Evolutionary conservation across 1,284 basidiomycete genomes (phyloP), one percentile per base, ranked within the genome.

Genomic region (Kalmanozyma brasiliensis): DNA sequence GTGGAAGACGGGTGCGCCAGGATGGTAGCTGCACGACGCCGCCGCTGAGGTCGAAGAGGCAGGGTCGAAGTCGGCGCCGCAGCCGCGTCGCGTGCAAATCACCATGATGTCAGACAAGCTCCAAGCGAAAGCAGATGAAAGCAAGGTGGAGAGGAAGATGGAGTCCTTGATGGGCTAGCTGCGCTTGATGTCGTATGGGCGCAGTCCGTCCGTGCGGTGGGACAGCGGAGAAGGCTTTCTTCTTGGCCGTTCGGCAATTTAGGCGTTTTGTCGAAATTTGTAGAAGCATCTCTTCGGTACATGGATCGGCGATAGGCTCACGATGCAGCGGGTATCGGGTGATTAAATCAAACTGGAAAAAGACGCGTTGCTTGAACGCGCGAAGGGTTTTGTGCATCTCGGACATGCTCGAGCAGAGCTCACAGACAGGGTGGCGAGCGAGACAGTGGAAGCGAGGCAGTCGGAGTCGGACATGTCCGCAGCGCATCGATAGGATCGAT

Each of bases 1-100:
- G 65, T 81, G 80, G 52, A 82, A 82, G 34, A 82, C 72, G 22
- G 80, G 79, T 8, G 74, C 67, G 44, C 80, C 80, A 1, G 80
- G 78, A 45, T 82, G 80, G 61, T 74, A 70, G n/a, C 24, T 49
- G 58, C 80, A 81, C 0, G 55, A 61, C 14, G 47, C 61, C 16
- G 36, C 19, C 7, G 35, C 14, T 2, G 55, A 29, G 6, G 63
- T 40, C 8, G 53, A 24, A 4, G 65, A 49, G 2, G 49, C 34
- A 0, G 62, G 45, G 32, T 73, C 63, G 23, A 74, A 79, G 37
- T 76, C 73, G 41, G 60, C 62, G 23, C 80, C 80, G 51, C 80
- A 81, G 41, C 77, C 77, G 29, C 76, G 72, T 19, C 80, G 73
- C 29, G 77, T 69, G 45, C 80, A 81, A 49, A 77, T 62, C 32